Base-by-base conservation (phyloP, 2,329 filamentous ascomycete genomes). In the Aspergillus amoenus region DNA sequence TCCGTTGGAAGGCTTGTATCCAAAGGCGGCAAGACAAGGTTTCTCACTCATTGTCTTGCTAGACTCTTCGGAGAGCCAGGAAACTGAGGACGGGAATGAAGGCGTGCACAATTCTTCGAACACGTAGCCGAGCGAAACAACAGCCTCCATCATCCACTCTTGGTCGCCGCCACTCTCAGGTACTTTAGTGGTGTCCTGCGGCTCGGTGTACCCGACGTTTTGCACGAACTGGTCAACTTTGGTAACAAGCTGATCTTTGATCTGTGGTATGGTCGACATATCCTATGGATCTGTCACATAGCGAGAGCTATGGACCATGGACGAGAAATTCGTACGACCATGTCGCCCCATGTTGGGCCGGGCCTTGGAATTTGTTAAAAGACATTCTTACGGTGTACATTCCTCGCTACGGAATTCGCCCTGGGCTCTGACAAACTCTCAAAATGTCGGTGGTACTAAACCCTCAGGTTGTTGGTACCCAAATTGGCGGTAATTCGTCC, bases 211-310 rank as follows among this genome's bases (percentile, higher is more conserved):
- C 17, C 22, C 22, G 22, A 15, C 24, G 17, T 45, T 45, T 55
- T 22, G 18, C 37, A 52, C 21, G 21, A 49, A 39, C 22, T 22
- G 24, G 30, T 55, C 55, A 18, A 51, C 41, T 48, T 30, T 30
- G 8, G 27, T 30, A 30, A 30, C 27, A 30, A 47, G 8, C 47
- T 21, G 44, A 18, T 22, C 30, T 46, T 40, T 55, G 18, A 45
- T 41, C 54, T 21, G 58, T 55, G 52, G 48, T 45, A 52, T 53
- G 42, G 40, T 24, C 17, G 32, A 54, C 48, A 55, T 61, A 50
- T 62, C 57, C 34, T 21, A 62, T 63, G 22, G 60, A 63, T 62
- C 15, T 60, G 57, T 63, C 61, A 62, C 53, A 64, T 49, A 43
- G 24, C 32, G 34, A n/a, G 17, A 47, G 45, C 18, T 22, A 43